These are phyloP conservation scores for Leptoxyphium fumago DNA, from an alignment of 2,329 filamentous ascomycete species.

Conservation along the genomic window DNA sequence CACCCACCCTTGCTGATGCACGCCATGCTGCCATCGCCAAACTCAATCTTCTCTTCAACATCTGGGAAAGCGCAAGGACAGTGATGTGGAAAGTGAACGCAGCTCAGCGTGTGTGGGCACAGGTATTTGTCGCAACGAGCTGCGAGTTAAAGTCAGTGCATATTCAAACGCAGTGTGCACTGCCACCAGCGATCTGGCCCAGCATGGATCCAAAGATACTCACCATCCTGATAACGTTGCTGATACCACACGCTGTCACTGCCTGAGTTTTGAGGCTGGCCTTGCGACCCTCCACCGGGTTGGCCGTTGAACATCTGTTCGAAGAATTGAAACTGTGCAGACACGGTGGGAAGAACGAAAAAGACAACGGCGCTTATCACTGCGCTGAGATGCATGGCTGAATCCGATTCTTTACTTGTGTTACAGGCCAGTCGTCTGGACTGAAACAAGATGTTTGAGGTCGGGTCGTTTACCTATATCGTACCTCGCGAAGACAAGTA, in stretches of 20 bases:
- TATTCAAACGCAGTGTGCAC: too few species aligned
- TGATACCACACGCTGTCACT: constrained; percentile 76
- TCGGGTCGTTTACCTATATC: too few species aligned
- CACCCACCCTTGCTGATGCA: constrained; percentile 66
- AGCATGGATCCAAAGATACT: not conserved
- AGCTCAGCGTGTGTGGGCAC: constrained; percentile 84
- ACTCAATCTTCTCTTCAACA: constrained; percentile 51
- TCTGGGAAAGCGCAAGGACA: constrained; percentile 74
- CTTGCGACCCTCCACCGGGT: constrained; percentile 39
- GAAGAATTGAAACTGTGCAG: constrained; percentile 91
- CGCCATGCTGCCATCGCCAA: constrained; percentile 57
- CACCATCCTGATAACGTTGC: constrained; percentile 53
- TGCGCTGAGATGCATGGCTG: not conserved
- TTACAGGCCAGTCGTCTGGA: too few species aligned
- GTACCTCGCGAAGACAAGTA: too few species aligned
- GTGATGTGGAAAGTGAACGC: constrained; percentile 92
- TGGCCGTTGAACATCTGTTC: constrained; percentile 78
- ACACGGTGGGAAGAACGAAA: constrained; percentile 42
- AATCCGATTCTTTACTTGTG: too few species aligned
- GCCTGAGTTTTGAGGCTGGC: constrained; percentile 61
- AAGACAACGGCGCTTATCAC: constrained; percentile 29
- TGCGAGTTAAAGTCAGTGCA: constrained; percentile 17
- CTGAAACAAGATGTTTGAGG: too few species aligned
- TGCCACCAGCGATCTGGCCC: too few species aligned
- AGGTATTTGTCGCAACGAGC: constrained; percentile 88